Conservation (phyloP, 2,329 filamentous ascomycete genomes). For the Colletotrichum cereale region DNA sequence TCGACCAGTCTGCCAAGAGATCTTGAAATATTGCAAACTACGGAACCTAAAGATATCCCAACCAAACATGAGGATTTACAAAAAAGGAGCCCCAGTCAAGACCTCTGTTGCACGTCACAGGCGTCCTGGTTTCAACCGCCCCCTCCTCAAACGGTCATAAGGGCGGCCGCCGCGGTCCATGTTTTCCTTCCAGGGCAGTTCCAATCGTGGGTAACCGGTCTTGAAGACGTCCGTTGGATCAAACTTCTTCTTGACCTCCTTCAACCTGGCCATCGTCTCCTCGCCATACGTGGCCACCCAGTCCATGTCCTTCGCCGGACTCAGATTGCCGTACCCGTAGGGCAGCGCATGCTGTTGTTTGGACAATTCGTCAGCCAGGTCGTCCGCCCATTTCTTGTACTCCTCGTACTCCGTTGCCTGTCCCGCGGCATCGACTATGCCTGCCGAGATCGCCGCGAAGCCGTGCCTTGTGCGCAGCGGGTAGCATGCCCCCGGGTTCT, state of each 20-base stretch:
- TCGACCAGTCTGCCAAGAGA: not conserved
- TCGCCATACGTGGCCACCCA: slow-evolving; percentile 48
- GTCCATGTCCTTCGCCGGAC: slow-evolving; percentile 40
- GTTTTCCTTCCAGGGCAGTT: not conserved
- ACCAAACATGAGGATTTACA: not conserved
- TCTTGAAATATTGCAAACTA: not conserved
- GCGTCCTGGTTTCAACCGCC: not conserved
- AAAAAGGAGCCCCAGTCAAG: not conserved
- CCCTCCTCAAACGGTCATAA: not conserved
- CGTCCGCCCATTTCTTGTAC: slow-evolving; percentile 42
- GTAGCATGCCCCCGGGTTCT: slow-evolving; percentile 29
- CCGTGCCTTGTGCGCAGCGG: slow-evolving; percentile 50
- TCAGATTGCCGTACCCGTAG: slow-evolving; percentile 37
- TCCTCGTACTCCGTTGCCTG: slow-evolving; percentile 44
- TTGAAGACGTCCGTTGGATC: slow-evolving; percentile 40
- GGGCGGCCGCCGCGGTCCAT: not conserved
- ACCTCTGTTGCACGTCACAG: not conserved
- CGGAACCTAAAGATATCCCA: not conserved
- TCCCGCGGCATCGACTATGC: slow-evolving; percentile 43
- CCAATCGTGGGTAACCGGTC: slow-evolving; percentile 21
- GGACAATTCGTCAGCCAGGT: slow-evolving; percentile 45
- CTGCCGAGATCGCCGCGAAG: slow-evolving; percentile 43
- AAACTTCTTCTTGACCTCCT: slow-evolving; percentile 33
- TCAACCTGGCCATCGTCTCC: slow-evolving; percentile 42
- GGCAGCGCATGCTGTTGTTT: slow-evolving; percentile 50